phyloP scores from a whole-genome alignment of 2,329 filamentous ascomycete species.

The Trichoderma asperellum region DNA sequence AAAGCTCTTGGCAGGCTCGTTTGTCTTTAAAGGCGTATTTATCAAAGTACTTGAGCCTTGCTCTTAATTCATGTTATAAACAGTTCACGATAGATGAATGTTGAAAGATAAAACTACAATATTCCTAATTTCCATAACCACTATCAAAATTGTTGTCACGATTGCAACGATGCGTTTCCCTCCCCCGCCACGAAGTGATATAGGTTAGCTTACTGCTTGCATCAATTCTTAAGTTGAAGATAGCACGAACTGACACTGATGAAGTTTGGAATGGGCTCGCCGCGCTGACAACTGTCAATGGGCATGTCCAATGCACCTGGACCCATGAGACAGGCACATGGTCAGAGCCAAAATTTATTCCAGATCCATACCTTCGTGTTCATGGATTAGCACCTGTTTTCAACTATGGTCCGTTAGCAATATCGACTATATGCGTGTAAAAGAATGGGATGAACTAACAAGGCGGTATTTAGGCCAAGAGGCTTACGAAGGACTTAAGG shows the following conservation, averaged over 20 bases:
- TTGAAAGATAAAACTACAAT: background rate
- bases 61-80: background rate
- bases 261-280: background rate
- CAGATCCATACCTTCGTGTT: constrained; percentile 17
- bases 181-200: background rate
- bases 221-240: too few relatives aligned
- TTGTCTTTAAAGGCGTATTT: background rate
- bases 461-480: constrained; percentile 10
- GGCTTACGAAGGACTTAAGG: constrained; percentile 27
- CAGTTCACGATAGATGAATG: background rate
- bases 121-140: background rate
- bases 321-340: constrained; percentile 13
- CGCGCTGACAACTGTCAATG: background rate
- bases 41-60: background rate
- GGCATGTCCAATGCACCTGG: constrained; percentile 21
- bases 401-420: constrained; percentile 15
- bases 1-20: background rate
- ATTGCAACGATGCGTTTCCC: background rate
- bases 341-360: constrained; percentile 19
- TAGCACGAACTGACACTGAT: background rate
- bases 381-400: constrained; percentile 26
- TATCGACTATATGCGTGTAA: background rate
- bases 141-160: background rate
- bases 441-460: background rate
- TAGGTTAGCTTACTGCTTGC: background rate